phyloP scores from a whole-genome alignment of 1,284 basidiomycete species.

The Melanopsichium pennsylvanicum region DNA sequence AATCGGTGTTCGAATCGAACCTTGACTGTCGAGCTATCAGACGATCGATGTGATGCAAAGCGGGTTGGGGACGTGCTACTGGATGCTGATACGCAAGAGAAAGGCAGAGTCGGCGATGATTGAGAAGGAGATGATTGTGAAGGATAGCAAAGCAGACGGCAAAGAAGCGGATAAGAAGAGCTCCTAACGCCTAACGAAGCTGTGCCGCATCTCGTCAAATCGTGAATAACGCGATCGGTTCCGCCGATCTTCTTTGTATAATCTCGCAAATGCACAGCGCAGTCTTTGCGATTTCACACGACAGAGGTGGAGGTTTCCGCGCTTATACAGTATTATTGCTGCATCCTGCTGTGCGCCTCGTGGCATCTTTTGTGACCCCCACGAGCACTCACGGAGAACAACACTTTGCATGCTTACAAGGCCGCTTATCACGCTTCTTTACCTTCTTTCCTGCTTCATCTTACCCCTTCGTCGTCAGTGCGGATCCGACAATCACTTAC shows the following conservation, averaged over 20 bases:
- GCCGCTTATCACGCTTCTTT: no score
- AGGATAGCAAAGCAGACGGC: neutral
- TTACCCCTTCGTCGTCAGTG: no score
- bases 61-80: no score
- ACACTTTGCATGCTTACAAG: no score
- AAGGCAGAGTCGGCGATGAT: no score
- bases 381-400: conserved; percentile 24
- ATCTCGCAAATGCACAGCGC: conserved; percentile 9
- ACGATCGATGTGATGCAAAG: no score
- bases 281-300: no score
- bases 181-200: conserved; percentile 14
- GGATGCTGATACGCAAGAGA: no score
- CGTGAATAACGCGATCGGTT: conserved; percentile 25
- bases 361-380: neutral
- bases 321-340: neutral
- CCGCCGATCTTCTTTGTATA: conserved; percentile 16
- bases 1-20: no score
- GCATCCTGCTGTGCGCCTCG: neutral
- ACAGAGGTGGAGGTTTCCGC: conserved; percentile 23
- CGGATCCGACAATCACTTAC: no score
- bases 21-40: no score
- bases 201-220: neutral
- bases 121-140: neutral
- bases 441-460: neutral
- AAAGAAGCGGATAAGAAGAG: neutral